Percentiles rank a stretch among this genome's conserved stretches.
Evolutionary conservation across 179 eudicot species (phyloP).

Genomic region (Carnegiea gigantea): DNA sequence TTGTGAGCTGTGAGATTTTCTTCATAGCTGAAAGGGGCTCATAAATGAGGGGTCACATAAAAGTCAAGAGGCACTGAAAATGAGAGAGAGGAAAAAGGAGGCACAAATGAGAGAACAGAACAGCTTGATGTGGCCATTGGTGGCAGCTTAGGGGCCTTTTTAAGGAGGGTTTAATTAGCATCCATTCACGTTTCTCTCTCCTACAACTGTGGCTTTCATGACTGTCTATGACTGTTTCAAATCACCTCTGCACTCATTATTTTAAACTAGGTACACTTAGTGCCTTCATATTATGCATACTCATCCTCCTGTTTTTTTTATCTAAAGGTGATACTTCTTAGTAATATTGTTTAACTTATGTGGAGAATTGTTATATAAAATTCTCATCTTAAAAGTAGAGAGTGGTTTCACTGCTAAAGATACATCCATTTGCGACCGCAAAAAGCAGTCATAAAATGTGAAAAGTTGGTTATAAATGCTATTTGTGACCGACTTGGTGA

Average conservation of each 20-base stretch:
- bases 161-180: not conserved
- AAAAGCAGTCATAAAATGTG: too few species aligned
- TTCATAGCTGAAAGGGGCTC: not conserved
- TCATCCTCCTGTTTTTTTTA: not conserved
- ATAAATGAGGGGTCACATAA: not conserved
- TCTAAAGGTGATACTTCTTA: too few species aligned
- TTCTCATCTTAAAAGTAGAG: too few species aligned
- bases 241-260: not conserved
- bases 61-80: constrained; percentile 12
- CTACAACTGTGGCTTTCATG: constrained; percentile 39
- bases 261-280: not conserved
- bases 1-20: not conserved
- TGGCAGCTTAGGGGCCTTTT: not conserved
- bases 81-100: not conserved
- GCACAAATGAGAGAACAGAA: not conserved
- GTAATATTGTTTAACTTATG: too few species aligned
- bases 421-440: too few species aligned
- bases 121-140: constrained; percentile 13
- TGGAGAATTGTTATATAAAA: too few species aligned
- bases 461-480: too few species aligned
- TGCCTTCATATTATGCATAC: not conserved
- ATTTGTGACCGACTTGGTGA: too few species aligned
- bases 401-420: too few species aligned
- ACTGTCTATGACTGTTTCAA: constrained; percentile 43
- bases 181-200: constrained; percentile 17